Evolutionary conservation across 1,284 basidiomycete genomes (phyloP).

Genomic region (Moesziomyces aphidis): DNA sequence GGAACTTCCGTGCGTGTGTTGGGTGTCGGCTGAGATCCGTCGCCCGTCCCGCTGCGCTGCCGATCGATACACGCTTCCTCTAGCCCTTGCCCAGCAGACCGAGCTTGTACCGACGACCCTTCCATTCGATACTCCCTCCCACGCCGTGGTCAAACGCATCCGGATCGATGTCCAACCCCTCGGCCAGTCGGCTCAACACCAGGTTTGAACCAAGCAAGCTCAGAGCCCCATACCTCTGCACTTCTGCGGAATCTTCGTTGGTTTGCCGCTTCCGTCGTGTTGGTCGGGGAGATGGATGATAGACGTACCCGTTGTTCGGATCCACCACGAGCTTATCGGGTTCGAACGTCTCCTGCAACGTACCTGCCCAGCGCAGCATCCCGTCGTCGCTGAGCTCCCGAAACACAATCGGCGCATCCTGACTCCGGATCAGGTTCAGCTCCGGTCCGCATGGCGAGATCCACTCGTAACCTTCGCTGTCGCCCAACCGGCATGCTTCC

Average conservation of each 20-base stretch:
- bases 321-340: slow-evolving; percentile 56
- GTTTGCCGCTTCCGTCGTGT: not conserved
- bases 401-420: slow-evolving; percentile 66
- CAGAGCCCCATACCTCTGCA: slow-evolving; percentile 45
- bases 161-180: slow-evolving; percentile 50
- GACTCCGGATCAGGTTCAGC: slow-evolving; percentile 61
- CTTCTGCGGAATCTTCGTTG: not conserved
- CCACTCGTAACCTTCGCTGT: slow-evolving; percentile 58
- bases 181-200: slow-evolving; percentile 52
- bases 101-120: slow-evolving; percentile 22
- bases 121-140: slow-evolving; percentile 45
- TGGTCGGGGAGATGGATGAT: slow-evolving; percentile 62
- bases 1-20: too few species aligned
- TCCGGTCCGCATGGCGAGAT: slow-evolving; percentile 64
- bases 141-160: slow-evolving; percentile 16
- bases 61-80: not conserved
- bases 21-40: not conserved
- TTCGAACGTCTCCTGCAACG: slow-evolving; percentile 42
- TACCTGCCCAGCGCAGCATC: slow-evolving; percentile 60
- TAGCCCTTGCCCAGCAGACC: slow-evolving; percentile 10
- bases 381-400: slow-evolving; percentile 49
- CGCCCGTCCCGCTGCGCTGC: not conserved
- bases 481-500: slow-evolving; percentile 19
- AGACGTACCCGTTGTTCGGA: slow-evolving; percentile 61
- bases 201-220: slow-evolving; percentile 60